These are phyloP conservation scores for Mycena pura DNA, from an alignment of 768 basidiomycete species.

Conservation along the genomic window DNA sequence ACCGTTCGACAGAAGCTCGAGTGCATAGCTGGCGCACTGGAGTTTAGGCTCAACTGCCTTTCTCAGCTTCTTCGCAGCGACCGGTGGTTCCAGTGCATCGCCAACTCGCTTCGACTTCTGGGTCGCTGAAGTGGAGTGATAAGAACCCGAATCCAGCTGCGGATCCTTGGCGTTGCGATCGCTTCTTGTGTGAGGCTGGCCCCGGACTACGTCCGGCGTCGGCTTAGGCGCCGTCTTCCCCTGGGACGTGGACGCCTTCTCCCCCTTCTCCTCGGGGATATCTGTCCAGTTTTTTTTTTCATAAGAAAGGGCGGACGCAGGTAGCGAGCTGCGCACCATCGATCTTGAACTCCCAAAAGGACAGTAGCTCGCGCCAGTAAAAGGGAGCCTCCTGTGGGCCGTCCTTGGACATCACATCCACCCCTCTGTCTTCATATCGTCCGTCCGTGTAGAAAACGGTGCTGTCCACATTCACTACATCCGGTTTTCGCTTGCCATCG, in stretches of 20 bases:
- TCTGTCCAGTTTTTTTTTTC: neutral
- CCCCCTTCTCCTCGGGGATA: neutral
- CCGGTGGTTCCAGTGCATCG: neutral
- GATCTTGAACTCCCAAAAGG: neutral
- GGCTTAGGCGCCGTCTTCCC: neutral
- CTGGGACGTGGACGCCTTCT: neutral
- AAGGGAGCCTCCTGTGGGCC: neutral
- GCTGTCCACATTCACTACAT: neutral
- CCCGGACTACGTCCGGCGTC: neutral
- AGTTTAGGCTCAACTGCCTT: neutral
- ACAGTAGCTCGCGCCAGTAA: neutral
- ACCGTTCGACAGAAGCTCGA: neutral
- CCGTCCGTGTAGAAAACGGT: neutral
- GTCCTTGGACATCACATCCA: neutral
- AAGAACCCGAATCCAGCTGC: neutral
- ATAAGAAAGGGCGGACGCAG: neutral
- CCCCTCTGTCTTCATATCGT: neutral
- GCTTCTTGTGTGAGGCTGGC: neutral
- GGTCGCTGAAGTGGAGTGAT: neutral
- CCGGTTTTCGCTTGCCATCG: neutral
- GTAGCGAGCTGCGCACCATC: neutral
- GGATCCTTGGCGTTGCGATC: neutral
- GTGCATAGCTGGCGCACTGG: constrained; percentile 5
- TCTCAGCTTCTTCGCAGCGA: neutral
- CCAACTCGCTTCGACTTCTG: neutral